These are phyloP conservation scores for Brassica juncea DNA, from an alignment of 345 rosid species.

Conservation along the genomic window DNA sequence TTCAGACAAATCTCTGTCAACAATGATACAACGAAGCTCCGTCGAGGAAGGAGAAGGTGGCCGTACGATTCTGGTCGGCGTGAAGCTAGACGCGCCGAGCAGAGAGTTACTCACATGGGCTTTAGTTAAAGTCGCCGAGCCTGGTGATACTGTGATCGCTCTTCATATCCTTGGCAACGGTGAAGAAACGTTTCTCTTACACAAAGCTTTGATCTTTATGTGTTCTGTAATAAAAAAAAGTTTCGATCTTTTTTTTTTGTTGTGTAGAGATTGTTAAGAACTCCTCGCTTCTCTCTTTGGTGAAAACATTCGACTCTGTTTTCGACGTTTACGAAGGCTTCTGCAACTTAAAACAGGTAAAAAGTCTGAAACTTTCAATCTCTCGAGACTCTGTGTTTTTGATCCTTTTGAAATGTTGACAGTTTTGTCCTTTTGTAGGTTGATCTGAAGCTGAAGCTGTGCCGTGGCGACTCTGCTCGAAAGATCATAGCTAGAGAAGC, in stretches of 20 bases:
- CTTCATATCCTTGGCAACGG: slow-evolving; percentile 81
- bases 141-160: slow-evolving; percentile 85
- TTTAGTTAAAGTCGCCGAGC: slow-evolving; percentile 77
- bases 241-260: not conserved
- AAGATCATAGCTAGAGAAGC: slow-evolving; percentile 83
- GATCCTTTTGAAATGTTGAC: slow-evolving; percentile 3
- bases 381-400: not conserved
- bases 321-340: slow-evolving; percentile 91
- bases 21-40: slow-evolving; percentile 46
- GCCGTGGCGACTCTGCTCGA: slow-evolving; percentile 68
- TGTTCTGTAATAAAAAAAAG: slow-evolving; percentile 7
- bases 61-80: slow-evolving; percentile 78
- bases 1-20: slow-evolving; percentile 11
- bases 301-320: slow-evolving; percentile 80
- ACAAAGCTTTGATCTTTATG: not conserved
- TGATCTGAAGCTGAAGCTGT: slow-evolving; percentile 89
- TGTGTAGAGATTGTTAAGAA: slow-evolving; percentile 55
- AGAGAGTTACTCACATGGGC: slow-evolving; percentile 91
- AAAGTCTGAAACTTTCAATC: not conserved
- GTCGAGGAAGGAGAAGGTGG: slow-evolving; percentile 32
- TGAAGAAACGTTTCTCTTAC: slow-evolving; percentile 20
- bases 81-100: slow-evolving; percentile 72
- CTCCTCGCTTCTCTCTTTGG: slow-evolving; percentile 75
- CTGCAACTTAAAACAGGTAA: slow-evolving; percentile 97
- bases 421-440: slow-evolving; percentile 52